These are phyloP conservation scores for Boletus semigastroideus DNA, from an alignment of 1,284 basidiomycete genomes.

Conservation along the genomic window DNA sequence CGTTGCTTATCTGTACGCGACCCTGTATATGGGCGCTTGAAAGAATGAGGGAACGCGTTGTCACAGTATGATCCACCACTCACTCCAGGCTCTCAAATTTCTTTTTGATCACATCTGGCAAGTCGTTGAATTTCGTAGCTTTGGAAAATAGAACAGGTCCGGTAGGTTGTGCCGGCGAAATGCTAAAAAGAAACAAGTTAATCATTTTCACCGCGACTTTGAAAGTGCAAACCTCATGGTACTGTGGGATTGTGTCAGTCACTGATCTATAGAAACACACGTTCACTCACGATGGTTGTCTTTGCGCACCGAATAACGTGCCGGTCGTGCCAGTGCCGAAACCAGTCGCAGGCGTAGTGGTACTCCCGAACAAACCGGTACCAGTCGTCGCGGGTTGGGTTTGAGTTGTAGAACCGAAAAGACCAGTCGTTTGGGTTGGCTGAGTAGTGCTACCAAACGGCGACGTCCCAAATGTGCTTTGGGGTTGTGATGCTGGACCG, in stretches of 20 bases:
- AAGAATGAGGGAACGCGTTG: conserved; percentile 1
- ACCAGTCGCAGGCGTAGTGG: conserved; percentile 27
- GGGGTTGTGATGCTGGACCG: conserved; percentile 33
- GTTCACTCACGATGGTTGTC: conserved; percentile 35
- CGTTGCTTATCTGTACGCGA: conserved; percentile 73
- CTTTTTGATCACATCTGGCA: conserved; percentile 68
- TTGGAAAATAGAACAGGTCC: conserved; percentile 60
- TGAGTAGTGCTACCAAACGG: conserved; percentile 22
- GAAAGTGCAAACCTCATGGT: conserved; percentile 27
- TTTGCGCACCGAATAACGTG: conserved; percentile 41
- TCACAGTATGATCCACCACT: not conserved
- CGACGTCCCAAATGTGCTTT: conserved; percentile 33
- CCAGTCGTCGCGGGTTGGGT: conserved; percentile 26
- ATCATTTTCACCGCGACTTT: not conserved
- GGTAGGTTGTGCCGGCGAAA: conserved; percentile 28
- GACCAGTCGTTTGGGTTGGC: conserved; percentile 19
- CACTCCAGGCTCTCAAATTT: conserved; percentile 74
- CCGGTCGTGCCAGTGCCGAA: conserved; percentile 21
- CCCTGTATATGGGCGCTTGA: conserved; percentile 70
- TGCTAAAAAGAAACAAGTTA: conserved; percentile 13
- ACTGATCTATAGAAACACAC: not conserved
- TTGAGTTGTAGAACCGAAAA: conserved; percentile 28
- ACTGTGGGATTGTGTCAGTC: conserved; percentile 10
- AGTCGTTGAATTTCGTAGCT: conserved; percentile 81
- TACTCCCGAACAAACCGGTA: conserved; percentile 30